Base-by-base conservation (phyloP, 1,284 basidiomycete genomes). In the Abortiporus biennis region DNA sequence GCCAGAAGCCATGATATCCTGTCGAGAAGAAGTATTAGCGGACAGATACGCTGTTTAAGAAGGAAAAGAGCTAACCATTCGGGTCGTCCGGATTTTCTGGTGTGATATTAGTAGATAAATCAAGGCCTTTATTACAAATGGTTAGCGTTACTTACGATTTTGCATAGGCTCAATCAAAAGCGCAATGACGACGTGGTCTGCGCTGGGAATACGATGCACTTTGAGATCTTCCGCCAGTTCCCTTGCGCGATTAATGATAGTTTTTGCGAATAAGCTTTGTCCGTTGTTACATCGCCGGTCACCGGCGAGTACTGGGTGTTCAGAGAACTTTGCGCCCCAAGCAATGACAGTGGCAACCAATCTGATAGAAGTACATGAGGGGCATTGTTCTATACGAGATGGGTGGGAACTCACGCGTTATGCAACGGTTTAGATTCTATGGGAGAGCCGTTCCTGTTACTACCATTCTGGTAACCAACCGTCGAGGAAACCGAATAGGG, bases 301-400 rank as follows among this genome's bases (percentile, higher is more conserved):
- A 21, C 80, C 76, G 4, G 81, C 70, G 36, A 95, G 76, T 47
- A 92, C 64, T 0, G 84, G 80, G 57, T 93, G 86, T 53, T 94
- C 90, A 8, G 87, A 88, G 60, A 95, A 95, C 54, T 92, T 91
- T 32, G 89, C 83, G 16, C 92, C 92, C 84, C 89, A 94, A 0
- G 92, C 90, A 36, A 96, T 69, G n/a, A 93, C 83, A 1, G 86
- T 85, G 3, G 92, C 92, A 29, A 95, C 72, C 13, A 93, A 69
- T 2, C 58, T 61, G 42, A n/a, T n/a, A n/a, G 19, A 25, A 16
- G 23, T 13, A 6, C 11, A 19, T n/a, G 27, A n/a, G 27, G 27
- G 27, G 27, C n/a, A n/a, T 9, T 9, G 9, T 9, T 9, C 27
- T 9, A n/a, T 9, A 30, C 9, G 27, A 30, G 27, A 30, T n/a